Base-by-base conservation (phyloP, 129 eudicot species). In the Solidago caesia region DNA sequence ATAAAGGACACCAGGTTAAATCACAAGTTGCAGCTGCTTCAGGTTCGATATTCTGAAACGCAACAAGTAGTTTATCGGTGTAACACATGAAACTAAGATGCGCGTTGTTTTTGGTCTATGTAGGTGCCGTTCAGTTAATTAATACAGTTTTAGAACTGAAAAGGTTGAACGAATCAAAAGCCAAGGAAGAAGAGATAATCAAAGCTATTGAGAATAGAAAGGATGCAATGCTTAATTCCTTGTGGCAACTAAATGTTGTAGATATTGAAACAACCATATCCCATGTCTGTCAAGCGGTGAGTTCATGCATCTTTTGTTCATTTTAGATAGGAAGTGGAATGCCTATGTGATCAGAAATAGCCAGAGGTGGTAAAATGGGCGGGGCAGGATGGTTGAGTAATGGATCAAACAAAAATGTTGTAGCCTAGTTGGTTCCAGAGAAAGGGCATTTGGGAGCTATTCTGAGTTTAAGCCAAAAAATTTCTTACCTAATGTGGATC, bases 211-310 rank as follows among this genome's bases (percentile, higher is more conserved):
- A 87, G 85, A 80, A 76, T 3, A 92, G 87, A 66, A 89, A 92
- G 78, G 97, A 87, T 49, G 85, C 76, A 26, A 82, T 92, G 88
- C 64, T 92, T 75, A 79, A 87, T 84, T 89, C 94, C 16, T 82
- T 89, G 75, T 92, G 97, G 97, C 96, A 85, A 80, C 83, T 92
- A 44, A 92, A 92, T 74, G 96, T 92, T 60, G 91, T 86, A 10
- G 97, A 92, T 80, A 89, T 92, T 41, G 97, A 92, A 80, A 77
- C 80, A 53, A 92, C 97, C 14, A 70, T 92, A 75, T 80, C 89
- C 13, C 94, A 79, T 52, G 97, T 89, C 26, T 89, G 97, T 84
- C 96, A 92, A 84, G 87, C 96, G 15, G 96, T 92, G 69, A 86
- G 90, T 85, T 72, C 70, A 9, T 7, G 43, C 41, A 33, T 65